A percentile compares a stretch with the other conserved stretches of the same genome.
Evolutionary conservation across 495 filamentous ascomycete species (phyloP).

Genomic region (Chaetomium cochliodes): DNA sequence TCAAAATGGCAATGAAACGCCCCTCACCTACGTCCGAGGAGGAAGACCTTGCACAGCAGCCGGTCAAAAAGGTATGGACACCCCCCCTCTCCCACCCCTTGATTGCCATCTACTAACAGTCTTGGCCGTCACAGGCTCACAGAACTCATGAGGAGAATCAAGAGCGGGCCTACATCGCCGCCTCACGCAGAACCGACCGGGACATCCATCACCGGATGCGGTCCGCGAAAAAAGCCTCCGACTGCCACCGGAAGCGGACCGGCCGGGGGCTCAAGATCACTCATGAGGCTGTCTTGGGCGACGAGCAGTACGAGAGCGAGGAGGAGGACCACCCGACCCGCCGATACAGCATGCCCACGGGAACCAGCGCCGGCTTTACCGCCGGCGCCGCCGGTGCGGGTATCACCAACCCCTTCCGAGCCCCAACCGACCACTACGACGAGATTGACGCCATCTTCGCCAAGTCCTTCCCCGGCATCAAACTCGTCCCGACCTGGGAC

Average conservation of each 20-base stretch:
- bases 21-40: too few relatives aligned
- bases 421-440: slow-evolving; percentile 49
- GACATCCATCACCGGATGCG: slow-evolving; percentile 86
- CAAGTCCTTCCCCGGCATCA: slow-evolving; percentile 37
- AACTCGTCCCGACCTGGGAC: slow-evolving; percentile 18
- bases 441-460: slow-evolving; percentile 51
- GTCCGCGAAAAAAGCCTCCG: slow-evolving; percentile 82
- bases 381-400: too few relatives aligned
- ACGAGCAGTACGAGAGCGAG: slow-evolving; percentile 92
- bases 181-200: slow-evolving; percentile 85
- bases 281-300: slow-evolving; percentile 83
- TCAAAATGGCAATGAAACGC: too few relatives aligned
- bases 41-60: neutral
- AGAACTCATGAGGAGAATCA: slow-evolving; percentile 78
- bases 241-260: slow-evolving; percentile 86
- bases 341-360: slow-evolving; percentile 55
- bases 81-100: neutral
- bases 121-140: slow-evolving; percentile 52
- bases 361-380: too few relatives aligned
- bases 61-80: slow-evolving; percentile 1
- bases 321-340: slow-evolving; percentile 68
- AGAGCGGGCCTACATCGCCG: slow-evolving; percentile 92
- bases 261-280: slow-evolving; percentile 81
- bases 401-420: slow-evolving; percentile 40
- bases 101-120: neutral